Base-by-base conservation (phyloP, 208 protist species). In the Crithidia thermophila region DNA sequence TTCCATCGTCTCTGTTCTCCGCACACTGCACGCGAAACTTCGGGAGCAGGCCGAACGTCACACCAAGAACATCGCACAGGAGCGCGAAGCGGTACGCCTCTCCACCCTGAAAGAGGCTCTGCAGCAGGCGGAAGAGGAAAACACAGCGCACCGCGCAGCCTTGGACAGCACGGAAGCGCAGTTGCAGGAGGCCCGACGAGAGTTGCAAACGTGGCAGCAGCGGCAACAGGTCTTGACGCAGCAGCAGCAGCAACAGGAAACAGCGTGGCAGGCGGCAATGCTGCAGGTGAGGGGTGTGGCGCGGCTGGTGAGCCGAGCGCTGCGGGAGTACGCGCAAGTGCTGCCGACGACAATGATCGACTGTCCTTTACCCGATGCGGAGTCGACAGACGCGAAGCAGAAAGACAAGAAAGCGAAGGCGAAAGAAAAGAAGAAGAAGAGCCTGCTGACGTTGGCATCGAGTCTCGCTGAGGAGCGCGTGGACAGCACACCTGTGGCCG, bases 91-190 rank as follows among this genome's bases (percentile, higher is more conserved):
- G 23, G 43, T 21, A 0, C 60, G 53, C 0, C 28, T 75, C 0
- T 31, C 69, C 27, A 34, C 46, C 0, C 42, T 75, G 1, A 27
- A 65, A 25, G n/a, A 68, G 9, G 69, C 69, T 0, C 33, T 75
- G 3, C 43, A 45, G 20, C 43, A 21, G 7, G 43, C 52, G 20
- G 45, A 69, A 4, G 30, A 27, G 16, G 43, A 69, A 37, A 59
- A 69, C 25, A 10, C 16, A n/a, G 55, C 21, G 28, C 61, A 51
- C 28, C 39, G 30, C 4, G 42, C 43, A 9, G 13, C 37, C 4
- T 55, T 75, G 0, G 46, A 69, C 8, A 52, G 9, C 4, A 30
- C 51, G 16, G 51, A 75, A 33, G 45, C 50, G 1, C 53, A 75
- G 61, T 30, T 75, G 52, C 40, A 30, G 0, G 33, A 59, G 0